phyloP scores from a whole-genome alignment of 1,284 basidiomycete genomes.

The Phellopilus nigrolimitatus region DNA sequence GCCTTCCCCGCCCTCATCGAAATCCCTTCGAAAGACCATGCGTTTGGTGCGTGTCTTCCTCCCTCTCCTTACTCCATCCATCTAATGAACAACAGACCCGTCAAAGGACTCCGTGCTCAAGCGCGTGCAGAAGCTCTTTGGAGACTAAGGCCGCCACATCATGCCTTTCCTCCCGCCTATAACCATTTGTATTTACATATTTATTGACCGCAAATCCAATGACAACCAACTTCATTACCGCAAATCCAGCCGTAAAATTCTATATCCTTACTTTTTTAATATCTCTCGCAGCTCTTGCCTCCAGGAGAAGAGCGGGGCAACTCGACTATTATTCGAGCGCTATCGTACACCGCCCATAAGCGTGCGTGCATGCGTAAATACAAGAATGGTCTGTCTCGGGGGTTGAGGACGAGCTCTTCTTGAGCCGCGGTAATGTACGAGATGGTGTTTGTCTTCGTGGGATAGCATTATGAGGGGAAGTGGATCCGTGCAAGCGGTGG shows the following conservation, averaged over 20 bases:
- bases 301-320: neutral
- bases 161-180: neutral
- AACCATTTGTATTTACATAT: neutral
- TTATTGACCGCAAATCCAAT: no score
- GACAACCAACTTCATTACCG: no score
- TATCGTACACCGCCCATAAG: no score
- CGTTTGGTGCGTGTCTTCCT: conserved; percentile 62
- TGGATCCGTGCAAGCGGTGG: no score
- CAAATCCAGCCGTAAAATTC: neutral
- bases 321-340: neutral
- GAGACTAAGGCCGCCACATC: conserved; percentile 51
- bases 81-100: conserved; percentile 62
- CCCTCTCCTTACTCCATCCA: neutral
- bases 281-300: no score
- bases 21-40: conserved; percentile 94
- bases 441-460: no score
- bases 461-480: no score
- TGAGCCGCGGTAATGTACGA: no score
- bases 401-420: neutral
- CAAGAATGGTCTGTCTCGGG: no score
- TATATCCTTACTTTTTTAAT: no score
- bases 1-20: conserved; percentile 96
- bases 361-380: no score
- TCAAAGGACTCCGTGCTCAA: conserved; percentile 96
- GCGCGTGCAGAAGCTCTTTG: conserved; percentile 94